These are phyloP conservation scores for Saposhnikovia divaricata DNA, from an alignment of 129 eudicot species.

Conservation along the genomic window DNA sequence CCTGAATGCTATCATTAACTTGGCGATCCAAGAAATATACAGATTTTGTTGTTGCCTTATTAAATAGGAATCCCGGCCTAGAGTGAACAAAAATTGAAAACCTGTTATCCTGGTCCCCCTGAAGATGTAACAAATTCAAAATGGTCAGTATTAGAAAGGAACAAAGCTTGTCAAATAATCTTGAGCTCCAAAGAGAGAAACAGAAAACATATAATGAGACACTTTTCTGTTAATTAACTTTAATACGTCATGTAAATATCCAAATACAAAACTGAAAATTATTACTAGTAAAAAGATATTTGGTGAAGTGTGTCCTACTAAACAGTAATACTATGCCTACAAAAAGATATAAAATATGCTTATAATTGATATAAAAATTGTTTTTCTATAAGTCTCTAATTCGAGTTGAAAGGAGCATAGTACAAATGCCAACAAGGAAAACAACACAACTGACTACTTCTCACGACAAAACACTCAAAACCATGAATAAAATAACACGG, in stretches of 20 bases:
- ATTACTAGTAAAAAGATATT: not conserved
- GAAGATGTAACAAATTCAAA: constrained; percentile 24
- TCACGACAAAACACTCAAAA: not conserved
- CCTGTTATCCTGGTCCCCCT: constrained; percentile 67
- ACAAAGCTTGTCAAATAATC: constrained; percentile 5
- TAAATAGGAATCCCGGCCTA: constrained; percentile 85
- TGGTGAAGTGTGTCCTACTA: not conserved
- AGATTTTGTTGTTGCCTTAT: constrained; percentile 70
- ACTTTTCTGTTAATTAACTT: not conserved
- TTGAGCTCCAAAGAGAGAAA: not conserved
- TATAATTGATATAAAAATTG: not conserved
- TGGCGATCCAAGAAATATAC: constrained; percentile 66
- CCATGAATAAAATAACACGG: not conserved
- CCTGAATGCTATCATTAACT: constrained; percentile 84
- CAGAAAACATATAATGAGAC: not conserved
- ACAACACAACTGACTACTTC: not conserved
- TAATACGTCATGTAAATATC: not conserved
- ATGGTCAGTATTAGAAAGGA: constrained; percentile 7
- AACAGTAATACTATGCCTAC: not conserved
- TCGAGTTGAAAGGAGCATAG: not conserved
- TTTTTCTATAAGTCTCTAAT: not conserved
- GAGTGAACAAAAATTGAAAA: constrained; percentile 86
- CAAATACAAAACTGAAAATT: not conserved
- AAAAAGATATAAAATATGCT: not conserved
- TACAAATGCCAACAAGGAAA: not conserved